Percentiles rank a stretch among this genome's conserved stretches.
phyloP scores from a whole-genome alignment of 805 yeast genomes.

The Hyphopichia homilentoma region DNA sequence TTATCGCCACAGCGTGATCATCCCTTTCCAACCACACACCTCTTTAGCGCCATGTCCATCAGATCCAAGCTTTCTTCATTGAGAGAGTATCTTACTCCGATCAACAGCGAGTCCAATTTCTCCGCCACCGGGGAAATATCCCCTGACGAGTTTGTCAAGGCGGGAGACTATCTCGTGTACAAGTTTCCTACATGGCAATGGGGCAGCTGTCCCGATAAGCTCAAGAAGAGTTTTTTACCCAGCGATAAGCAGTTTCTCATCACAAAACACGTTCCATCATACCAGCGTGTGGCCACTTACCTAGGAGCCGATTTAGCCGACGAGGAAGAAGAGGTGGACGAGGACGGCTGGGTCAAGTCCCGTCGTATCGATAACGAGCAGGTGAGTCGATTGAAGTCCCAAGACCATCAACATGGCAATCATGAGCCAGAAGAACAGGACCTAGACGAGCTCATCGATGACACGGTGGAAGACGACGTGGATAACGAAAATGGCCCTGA shows the following conservation, averaged over 20 bases:
- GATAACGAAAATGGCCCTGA: conserved; percentile 22
- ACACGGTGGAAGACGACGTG: conserved; percentile 33
- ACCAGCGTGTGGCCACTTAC: conserved; percentile 61
- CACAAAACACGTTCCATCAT: conserved; percentile 86
- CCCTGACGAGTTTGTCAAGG: conserved; percentile 90
- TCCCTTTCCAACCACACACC: no score
- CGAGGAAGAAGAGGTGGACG: conserved; percentile 33
- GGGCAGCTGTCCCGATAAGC: conserved; percentile 39
- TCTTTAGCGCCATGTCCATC: no score
- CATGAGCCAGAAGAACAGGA: conserved; percentile 30
- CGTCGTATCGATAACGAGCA: conserved; percentile 7
- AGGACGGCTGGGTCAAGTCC: conserved; percentile 59
- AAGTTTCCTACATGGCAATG: conserved; percentile 98
- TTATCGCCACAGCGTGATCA: no score
- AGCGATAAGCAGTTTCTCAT: conserved; percentile 81
- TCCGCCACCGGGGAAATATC: conserved; percentile 85
- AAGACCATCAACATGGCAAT: conserved; percentile 1
- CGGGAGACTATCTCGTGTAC: conserved; percentile 89
- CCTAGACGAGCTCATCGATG: conserved; percentile 44
- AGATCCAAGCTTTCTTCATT: conserved; percentile 79
- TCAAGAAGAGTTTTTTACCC: conserved; percentile 70
- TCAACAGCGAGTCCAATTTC: conserved; percentile 82
- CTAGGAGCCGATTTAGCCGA: conserved; percentile 41
- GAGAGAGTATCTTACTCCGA: conserved; percentile 92
- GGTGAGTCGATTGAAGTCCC: conserved; percentile 12